Evolutionary conservation across 371 early-diverging fungal genomes (phyloP), one percentile per base, ranked within the genome.

Genomic region (Parasitella parasitica): DNA sequence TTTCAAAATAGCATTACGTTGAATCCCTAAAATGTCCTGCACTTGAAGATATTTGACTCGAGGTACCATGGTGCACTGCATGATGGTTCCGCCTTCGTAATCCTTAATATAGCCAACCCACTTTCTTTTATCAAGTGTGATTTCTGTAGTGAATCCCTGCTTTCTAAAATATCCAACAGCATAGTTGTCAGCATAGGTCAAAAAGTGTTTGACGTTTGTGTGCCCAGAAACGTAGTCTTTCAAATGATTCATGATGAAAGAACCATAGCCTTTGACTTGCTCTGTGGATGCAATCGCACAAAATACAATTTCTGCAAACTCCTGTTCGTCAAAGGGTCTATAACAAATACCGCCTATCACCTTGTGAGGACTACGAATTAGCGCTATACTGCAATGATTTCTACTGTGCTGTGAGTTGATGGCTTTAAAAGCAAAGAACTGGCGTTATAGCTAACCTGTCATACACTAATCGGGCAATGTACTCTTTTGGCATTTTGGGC

Each of bases 41-140:
- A 77, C 83, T 50, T 80, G 69, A 30, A 83, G 70, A 58, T 89
- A 89, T 43, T 77, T 76, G 35, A 89, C 77, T 62, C 69, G 72
- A 9, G 86, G 86, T 18, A 89, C 76, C 72, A 85, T 62, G 22
- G 63, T 67, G 46, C 63, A 67, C 87, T 97, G 96, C 98, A 99
- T 99, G 9, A 99, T 84, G 5, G 99, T 99, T 28, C 99, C 99
- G 6, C 99, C 99, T 66, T 99, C 99, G 72, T 99, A 99, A 81
- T 99, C 99, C 80, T 99, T 99, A 68, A 99, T 99, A 71, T 95
- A 96, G 0, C 99, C 99, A 64, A 95, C 91, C 99, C 99, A 99
- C 57, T 93, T 83, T 16, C 89, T 73, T 66, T 91, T 90, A 52
- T 97, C 96, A 67, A 99, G 84, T 5, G 94, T 92, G 35, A 99